Base-by-base conservation (phyloP, 78 protist genomes). In the Dictyostelium capitatum region DNA sequence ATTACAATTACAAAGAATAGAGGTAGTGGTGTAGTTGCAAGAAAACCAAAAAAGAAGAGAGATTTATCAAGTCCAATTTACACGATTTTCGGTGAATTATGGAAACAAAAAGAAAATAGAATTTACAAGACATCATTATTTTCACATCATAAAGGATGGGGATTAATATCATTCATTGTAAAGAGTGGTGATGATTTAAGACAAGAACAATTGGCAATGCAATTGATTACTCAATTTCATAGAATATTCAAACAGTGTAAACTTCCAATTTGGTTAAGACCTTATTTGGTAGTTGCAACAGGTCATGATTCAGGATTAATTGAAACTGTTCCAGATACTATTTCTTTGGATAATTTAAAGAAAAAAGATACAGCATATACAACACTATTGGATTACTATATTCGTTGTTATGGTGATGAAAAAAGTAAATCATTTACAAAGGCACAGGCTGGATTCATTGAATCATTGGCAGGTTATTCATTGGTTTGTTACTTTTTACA, bases 181-280 rank as follows among this genome's bases (percentile, higher is more conserved):
- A 97, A 97, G 73, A 79, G 72, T 37, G 97, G 97, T 8, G 98
- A 97, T 25, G 98, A 97, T 64, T 64, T 94, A 4, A 62, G 98
- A 20, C 98, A 97, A 28, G 98, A 97, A 25, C 89, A 77, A 70
- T 79, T 97, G 50, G 97, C 98, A 4, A 57, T 94, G 95, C 98
- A 97, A 81, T 48, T 97, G 50, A 95, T 97, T 62, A 77, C 70
- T 9, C 80, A 80, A 37, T 96, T 91, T 48, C 62, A 80, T 77
- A 19, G 89, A 11, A 89, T 97, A 19, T 97, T 95, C 77, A 47
- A 70, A 47, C 70, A 54, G 19, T 94, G 89, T 6, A 78, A 57
- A 15, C 50, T 89, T 25, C 96, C 96, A 37, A 32, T 90, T 28
- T 59, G 70, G 83, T 74, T 96, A 15, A 11, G 83, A 25, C 96